A percentile compares a stretch with the other conserved stretches of the same genome.
Evolutionary conservation across 371 early-diverging fungal genomes (phyloP).

Genomic region (Mortierella sp.): DNA sequence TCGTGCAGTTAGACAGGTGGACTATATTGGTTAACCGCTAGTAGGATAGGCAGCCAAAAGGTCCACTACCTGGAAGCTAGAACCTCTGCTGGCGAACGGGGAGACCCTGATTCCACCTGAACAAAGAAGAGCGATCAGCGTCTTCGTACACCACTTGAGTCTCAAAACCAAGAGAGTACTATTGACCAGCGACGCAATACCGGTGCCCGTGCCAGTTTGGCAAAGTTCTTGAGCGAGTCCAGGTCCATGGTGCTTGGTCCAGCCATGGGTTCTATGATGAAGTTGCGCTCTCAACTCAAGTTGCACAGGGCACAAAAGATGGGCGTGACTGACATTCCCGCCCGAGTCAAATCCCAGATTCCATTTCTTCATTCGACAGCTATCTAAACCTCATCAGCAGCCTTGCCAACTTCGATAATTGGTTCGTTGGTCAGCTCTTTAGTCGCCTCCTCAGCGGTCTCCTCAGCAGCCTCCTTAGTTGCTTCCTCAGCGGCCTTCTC

Average conservation of each 20-base stretch:
- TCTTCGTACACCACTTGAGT: background rate
- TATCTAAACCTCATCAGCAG: too few relatives aligned
- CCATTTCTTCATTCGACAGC: too few relatives aligned
- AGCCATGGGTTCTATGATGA: constrained; percentile 2
- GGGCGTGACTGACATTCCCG: too few relatives aligned
- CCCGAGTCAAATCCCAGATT: too few relatives aligned
- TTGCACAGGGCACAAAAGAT: background rate
- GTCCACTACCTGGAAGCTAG: constrained; percentile 1
- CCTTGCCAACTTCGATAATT: too few relatives aligned
- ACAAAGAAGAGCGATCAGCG: background rate
- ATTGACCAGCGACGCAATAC: background rate
- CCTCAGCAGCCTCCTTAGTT: too few relatives aligned
- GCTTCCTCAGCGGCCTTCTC: background rate
- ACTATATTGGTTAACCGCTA: background rate
- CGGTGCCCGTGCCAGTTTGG: constrained; percentile 4
- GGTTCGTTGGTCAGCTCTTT: too few relatives aligned
- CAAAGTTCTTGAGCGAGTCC: constrained; percentile 1
- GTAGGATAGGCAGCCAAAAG: background rate
- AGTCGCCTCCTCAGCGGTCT: too few relatives aligned
- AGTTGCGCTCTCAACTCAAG: too few relatives aligned
- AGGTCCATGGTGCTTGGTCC: constrained; percentile 7
- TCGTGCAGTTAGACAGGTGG: background rate
- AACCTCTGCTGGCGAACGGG: constrained; percentile 7
- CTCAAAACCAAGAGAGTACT: background rate
- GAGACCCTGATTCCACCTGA: constrained; percentile 35